Evolutionary conservation across 306 rosid genomes (phyloP).

Genomic region (Trifolium dubium): DNA sequence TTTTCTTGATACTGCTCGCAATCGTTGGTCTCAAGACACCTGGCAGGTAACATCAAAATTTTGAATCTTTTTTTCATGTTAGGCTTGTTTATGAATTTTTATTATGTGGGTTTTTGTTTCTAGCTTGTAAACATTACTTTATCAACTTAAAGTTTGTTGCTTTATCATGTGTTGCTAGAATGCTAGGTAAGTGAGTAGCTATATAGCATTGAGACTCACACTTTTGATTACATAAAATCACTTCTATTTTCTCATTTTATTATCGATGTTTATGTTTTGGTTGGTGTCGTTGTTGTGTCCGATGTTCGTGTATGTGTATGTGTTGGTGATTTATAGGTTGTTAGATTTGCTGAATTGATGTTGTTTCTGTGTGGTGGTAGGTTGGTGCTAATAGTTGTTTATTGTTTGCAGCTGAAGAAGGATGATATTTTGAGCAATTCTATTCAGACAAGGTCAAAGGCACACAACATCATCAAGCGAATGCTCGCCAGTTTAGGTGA

Average conservation of each 20-base stretch:
- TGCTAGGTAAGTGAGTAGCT: not conserved
- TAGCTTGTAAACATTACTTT: constrained; percentile 4
- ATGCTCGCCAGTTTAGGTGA: constrained; percentile 92
- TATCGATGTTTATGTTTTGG: not conserved
- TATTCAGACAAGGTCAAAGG: constrained; percentile 78
- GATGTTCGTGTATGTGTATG: not conserved
- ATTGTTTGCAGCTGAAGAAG: constrained; percentile 62
- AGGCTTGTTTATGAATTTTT: constrained; percentile 4
- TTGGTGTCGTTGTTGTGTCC: not conserved
- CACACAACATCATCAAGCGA: constrained; percentile 80
- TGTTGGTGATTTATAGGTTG: not conserved
- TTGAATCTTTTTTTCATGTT: constrained; percentile 9
- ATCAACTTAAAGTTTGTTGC: constrained; percentile 12
- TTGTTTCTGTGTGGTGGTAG: constrained; percentile 33
- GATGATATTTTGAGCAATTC: constrained; percentile 68
- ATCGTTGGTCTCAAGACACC: constrained; percentile 69
- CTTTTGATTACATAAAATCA: not conserved
- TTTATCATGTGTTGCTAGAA: constrained; percentile 12
- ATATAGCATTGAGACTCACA: not conserved
- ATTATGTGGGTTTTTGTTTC: constrained; percentile 26
- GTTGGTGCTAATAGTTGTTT: constrained; percentile 16
- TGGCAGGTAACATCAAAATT: constrained; percentile 64
- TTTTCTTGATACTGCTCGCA: constrained; percentile 65
- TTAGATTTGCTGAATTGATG: not conserved
- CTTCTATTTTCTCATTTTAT: not conserved